Evolutionary conservation across 306 rosid genomes (phyloP).

Genomic region (Styphnolobium japonicum): DNA sequence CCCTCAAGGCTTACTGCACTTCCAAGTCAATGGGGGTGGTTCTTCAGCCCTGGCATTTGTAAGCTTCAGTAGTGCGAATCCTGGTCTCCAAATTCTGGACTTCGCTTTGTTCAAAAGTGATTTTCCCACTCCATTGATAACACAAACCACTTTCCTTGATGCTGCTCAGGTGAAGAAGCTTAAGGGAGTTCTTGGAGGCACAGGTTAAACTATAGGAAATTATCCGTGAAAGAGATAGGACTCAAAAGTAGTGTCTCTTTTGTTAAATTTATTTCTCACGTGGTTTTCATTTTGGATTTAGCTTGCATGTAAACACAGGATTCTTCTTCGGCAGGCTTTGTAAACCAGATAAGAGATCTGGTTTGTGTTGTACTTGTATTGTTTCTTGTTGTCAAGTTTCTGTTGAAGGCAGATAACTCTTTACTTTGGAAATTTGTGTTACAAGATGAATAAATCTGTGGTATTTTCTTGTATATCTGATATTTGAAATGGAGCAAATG

Average conservation of each 20-base stretch:
- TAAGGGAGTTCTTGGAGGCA: slow-evolving; percentile 86
- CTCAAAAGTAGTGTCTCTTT: not conserved
- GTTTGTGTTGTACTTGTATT: not conserved
- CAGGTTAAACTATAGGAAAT: slow-evolving; percentile 22
- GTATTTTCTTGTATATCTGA: not conserved
- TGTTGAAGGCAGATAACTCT: not conserved
- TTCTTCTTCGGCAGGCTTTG: not conserved
- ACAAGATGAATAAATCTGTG: slow-evolving; percentile 10
- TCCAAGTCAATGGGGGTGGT: slow-evolving; percentile 53
- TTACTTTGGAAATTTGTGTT: not conserved
- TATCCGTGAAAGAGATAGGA: not conserved
- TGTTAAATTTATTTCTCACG: not conserved
- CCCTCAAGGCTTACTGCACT: slow-evolving; percentile 83
- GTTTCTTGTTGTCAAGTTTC: not conserved
- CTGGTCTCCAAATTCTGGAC: slow-evolving; percentile 75
- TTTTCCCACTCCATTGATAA: slow-evolving; percentile 55
- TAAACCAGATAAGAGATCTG: not conserved
- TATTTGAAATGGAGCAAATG: not conserved
- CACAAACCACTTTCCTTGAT: slow-evolving; percentile 58
- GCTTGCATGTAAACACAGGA: slow-evolving; percentile 14
- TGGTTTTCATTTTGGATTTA: slow-evolving; percentile 2
- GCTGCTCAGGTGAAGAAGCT: slow-evolving; percentile 64
- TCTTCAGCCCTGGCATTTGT: slow-evolving; percentile 31
- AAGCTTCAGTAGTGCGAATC: slow-evolving; percentile 64
- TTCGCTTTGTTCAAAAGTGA: slow-evolving; percentile 65